Evolutionary conservation across 148 eudicot species (phyloP).

Genomic region (Simmondsia chinensis): DNA sequence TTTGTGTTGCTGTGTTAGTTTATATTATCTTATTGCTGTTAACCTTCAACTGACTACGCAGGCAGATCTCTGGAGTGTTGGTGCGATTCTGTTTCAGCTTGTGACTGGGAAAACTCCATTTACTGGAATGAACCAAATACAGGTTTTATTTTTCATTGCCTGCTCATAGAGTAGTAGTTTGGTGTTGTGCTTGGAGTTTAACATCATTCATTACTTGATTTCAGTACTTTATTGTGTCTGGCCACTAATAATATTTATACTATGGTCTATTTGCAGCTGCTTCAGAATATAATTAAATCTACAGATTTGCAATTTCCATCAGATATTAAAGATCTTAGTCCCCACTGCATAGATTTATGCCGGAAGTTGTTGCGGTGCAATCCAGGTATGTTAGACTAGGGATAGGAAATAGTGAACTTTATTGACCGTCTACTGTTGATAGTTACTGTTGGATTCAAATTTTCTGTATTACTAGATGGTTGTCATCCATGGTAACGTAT

Average conservation of each 20-base stretch:
- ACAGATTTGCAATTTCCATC: slow-evolving; percentile 72
- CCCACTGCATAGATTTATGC: slow-evolving; percentile 73
- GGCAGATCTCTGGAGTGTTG: slow-evolving; percentile 99
- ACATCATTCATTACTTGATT: neutral
- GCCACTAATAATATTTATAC: neutral
- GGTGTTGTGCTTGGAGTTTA: neutral
- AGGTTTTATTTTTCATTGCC: slow-evolving; percentile 31
- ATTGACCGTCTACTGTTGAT: too few relatives aligned
- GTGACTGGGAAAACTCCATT: slow-evolving; percentile 89
- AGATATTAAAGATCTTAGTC: slow-evolving; percentile 49
- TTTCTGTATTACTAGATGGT: too few relatives aligned
- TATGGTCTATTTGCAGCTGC: slow-evolving; percentile 48
- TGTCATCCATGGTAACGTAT: too few relatives aligned
- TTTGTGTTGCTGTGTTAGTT: slow-evolving; percentile 3
- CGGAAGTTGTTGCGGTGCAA: slow-evolving; percentile 78
- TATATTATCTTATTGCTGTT: slow-evolving; percentile 5
- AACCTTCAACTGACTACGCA: slow-evolving; percentile 36
- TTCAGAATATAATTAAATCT: slow-evolving; percentile 76
- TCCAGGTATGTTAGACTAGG: slow-evolving; percentile 52
- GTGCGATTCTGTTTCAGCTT: slow-evolving; percentile 85
- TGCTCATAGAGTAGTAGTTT: neutral
- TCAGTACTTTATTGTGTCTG: neutral
- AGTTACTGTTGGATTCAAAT: too few relatives aligned
- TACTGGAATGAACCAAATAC: slow-evolving; percentile 75
- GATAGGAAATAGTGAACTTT: too few relatives aligned